Evolutionary conservation across 2,329 filamentous ascomycete genomes (phyloP), one percentile per base, ranked within the genome.

Genomic region (Pyrenochaeta sp.): DNA sequence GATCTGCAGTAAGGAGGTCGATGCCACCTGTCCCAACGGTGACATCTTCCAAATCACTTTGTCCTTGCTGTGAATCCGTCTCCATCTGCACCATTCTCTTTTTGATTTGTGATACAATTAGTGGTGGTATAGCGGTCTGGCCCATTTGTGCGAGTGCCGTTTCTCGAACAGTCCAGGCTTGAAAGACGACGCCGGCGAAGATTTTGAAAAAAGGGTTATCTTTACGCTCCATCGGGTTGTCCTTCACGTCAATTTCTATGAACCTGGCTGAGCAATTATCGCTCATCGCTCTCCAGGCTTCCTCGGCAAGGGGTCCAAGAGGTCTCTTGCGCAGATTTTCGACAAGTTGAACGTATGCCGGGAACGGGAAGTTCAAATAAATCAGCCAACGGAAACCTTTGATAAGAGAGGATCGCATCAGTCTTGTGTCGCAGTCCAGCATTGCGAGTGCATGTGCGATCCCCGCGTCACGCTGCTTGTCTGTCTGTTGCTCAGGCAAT

Each of bases 181-280:
- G 85, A 44, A 87, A 68, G 27, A 87, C 81, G 13, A 81, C 74
- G 14, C 74, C 73, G 1, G 80, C 79, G 48, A 87, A 83, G 1
- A 72, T 51, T 13, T 54, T 57, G 32, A 63, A 66, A 15, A 73
- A 58, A 5, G 60, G 52, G 35, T 59, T 57, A 1, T 56, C 48
- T 4, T 46, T 42, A 2, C 53, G 38, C 9, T 58, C 53, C 34
- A 53, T 36, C 2, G 47, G 42, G 26, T 58, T 56, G 5, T 59
- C 46, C 7, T 53, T 42, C 2, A 49, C 24, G 7, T 51, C 40
- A 21, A 47, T 19, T n/a, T 48, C 44, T 17, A 44, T 24, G 21
- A 71, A 68, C 0, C 76, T 67, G 11, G 67, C 69, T 4, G 71
- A 61, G 39, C 68, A 78, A 41, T 79, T 79, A 3, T 74, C 67